Conservation (phyloP, 176 grass and related monocot species). For the Olyra latifolia region DNA sequence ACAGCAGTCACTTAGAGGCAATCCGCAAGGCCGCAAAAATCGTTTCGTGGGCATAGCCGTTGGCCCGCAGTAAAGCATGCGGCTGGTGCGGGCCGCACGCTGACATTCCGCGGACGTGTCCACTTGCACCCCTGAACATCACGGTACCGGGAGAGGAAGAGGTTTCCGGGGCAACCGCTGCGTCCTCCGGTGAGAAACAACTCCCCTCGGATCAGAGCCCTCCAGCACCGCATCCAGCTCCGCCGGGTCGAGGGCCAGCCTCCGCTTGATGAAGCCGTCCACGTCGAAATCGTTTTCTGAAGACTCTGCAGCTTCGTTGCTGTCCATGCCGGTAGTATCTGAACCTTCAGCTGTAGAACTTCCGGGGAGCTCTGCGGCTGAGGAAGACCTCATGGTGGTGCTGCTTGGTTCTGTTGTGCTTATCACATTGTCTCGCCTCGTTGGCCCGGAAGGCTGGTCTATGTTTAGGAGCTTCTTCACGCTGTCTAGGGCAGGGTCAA, state of each 20-base stretch:
- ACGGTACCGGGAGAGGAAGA: conserved; percentile 43
- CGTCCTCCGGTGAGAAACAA: conserved; percentile 49
- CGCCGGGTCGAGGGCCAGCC: conserved; percentile 52
- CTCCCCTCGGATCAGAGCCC: conserved; percentile 43
- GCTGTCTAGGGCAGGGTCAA: conserved; percentile 88
- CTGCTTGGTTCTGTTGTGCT: conserved; percentile 19
- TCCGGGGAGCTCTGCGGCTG: conserved; percentile 4
- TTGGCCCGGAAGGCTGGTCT: conserved; percentile 42
- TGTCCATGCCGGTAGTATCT: not conserved
- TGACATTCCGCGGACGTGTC: no score
- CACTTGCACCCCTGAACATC: no score
- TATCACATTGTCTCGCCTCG: conserved; percentile 32
- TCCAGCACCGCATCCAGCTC: conserved; percentile 62
- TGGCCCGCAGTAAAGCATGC: no score
- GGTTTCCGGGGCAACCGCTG: conserved; percentile 45
- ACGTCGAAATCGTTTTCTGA: conserved; percentile 54
- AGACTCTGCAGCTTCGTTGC: not conserved
- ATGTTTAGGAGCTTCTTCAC: conserved; percentile 81
- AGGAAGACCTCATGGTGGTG: conserved; percentile 12
- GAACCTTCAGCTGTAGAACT: conserved; percentile 18
- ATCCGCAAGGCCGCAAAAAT: no score
- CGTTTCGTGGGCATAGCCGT: no score
- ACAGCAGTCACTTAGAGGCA: no score
- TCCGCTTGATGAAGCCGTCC: conserved; percentile 65
- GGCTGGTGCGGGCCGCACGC: no score